Percentiles rank a stretch among this genome's conserved stretches.
These are phyloP conservation scores for Lachancea thermotolerans DNA, from an alignment of 805 yeast genomes.

Conservation along the genomic window DNA sequence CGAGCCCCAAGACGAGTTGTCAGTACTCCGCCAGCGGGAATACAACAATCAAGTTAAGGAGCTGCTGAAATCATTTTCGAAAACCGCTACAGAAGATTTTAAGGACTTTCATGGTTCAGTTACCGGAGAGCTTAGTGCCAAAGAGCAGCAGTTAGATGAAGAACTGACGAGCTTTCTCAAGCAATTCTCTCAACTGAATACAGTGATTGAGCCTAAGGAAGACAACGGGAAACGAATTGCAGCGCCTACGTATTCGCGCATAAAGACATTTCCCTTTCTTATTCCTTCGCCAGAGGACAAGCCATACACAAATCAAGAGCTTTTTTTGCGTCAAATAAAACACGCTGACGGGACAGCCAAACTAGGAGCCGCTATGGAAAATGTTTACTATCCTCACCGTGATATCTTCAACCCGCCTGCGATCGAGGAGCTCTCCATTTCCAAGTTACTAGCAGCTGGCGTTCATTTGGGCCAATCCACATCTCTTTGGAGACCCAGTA, in stretches of 20 bases:
- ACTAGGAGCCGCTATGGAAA: conserved; percentile 56
- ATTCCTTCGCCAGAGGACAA: conserved; percentile 52
- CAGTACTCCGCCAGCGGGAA: conserved; percentile 22
- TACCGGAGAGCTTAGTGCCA: conserved; percentile 15
- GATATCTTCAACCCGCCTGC: conserved; percentile 55
- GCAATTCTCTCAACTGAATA: conserved; percentile 21
- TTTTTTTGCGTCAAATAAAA: conserved; percentile 64
- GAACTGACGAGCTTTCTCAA: conserved; percentile 25
- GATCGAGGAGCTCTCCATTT: conserved; percentile 52
- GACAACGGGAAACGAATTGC: conserved; percentile 3
- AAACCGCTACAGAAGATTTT: conserved; percentile 17
- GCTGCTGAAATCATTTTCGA: conserved; percentile 13
- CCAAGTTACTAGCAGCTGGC: conserved; percentile 80
- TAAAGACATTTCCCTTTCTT: conserved; percentile 46
- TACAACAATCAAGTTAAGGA: conserved; percentile 22
- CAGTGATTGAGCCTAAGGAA: conserved; percentile 14
- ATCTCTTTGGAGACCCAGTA: conserved; percentile 66
- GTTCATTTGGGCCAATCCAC: conserved; percentile 93
- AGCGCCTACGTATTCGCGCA: conserved; percentile 6
- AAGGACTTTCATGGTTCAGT: conserved; percentile 10
- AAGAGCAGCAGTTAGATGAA: conserved; percentile 28
- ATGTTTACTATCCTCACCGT: conserved; percentile 64
- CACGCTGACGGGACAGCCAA: conserved; percentile 48
- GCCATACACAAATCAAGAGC: conserved; percentile 72
- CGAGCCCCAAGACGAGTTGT: conserved; percentile 16